Conservation (phyloP, 768 basidiomycete species). For the Tylopilus intermedius region DNA sequence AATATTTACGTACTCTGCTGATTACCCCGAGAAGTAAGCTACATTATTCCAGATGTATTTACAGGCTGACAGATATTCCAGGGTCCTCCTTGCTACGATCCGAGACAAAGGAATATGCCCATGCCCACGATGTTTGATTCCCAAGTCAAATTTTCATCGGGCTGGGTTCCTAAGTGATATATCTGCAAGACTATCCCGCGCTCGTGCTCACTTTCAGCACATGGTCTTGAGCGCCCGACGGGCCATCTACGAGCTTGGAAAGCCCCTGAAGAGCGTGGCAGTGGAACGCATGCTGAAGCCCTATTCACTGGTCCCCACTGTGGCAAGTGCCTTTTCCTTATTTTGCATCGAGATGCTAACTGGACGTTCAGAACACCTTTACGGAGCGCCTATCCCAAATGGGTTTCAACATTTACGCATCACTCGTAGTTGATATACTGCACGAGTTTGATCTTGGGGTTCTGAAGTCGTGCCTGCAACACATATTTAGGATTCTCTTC, state of each 20-base stretch:
- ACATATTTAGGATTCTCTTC: background rate
- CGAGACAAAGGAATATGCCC: background rate
- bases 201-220: background rate
- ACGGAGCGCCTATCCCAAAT: background rate
- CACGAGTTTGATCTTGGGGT: background rate
- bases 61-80: background rate
- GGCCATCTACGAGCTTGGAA: background rate
- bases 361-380: background rate
- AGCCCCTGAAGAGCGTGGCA: background rate
- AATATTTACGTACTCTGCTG: background rate
- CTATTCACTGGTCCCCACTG: background rate
- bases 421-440: background rate
- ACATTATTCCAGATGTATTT: no score
- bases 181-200: background rate
- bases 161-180: background rate
- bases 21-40: background rate
- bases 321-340: no score
- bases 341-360: background rate
- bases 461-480: background rate
- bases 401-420: background rate
- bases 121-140: background rate
- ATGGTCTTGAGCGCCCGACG: background rate
- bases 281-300: background rate
- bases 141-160: background rate
- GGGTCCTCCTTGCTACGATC: background rate